Conservation (phyloP, 805 yeast species). For the Candida coleopterorum region DNA sequence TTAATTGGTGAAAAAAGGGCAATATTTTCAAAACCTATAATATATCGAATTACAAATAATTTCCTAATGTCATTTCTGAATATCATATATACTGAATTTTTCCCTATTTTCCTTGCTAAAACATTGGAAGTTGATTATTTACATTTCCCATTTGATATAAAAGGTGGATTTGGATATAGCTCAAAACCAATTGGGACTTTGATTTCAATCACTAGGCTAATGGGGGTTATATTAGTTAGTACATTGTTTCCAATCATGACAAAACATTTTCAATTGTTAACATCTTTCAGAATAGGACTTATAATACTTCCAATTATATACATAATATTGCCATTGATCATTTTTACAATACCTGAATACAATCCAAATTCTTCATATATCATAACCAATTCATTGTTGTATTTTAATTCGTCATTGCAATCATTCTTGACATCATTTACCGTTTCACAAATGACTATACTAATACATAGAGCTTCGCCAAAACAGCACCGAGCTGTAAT, state of each 20-base stretch:
- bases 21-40: constrained; percentile 19
- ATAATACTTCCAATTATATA: constrained; percentile 42
- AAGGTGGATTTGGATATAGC: constrained; percentile 50
- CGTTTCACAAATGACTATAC: constrained; percentile 48
- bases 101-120: constrained; percentile 51
- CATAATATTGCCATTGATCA: constrained; percentile 41
- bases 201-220: constrained; percentile 47
- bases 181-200: constrained; percentile 47
- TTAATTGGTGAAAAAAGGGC: neutral
- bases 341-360: constrained; percentile 37
- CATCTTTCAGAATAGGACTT: constrained; percentile 38
- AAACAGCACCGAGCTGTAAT: constrained; percentile 53
- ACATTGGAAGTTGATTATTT: constrained; percentile 21
- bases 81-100: constrained; percentile 48
- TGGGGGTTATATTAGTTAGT: constrained; percentile 47
- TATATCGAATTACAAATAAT: constrained; percentile 29
- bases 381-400: constrained; percentile 20
- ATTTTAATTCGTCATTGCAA: constrained; percentile 19
- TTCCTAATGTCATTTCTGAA: constrained; percentile 44
- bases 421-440: constrained; percentile 42
- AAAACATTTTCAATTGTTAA: constrained; percentile 40
- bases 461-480: constrained; percentile 52
- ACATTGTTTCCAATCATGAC: constrained; percentile 51
- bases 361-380: constrained; percentile 22
- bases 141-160: constrained; percentile 44